Evolutionary conservation across 805 yeast species (phyloP).

Genomic region (Wickerhamomyces xylosicus): DNA sequence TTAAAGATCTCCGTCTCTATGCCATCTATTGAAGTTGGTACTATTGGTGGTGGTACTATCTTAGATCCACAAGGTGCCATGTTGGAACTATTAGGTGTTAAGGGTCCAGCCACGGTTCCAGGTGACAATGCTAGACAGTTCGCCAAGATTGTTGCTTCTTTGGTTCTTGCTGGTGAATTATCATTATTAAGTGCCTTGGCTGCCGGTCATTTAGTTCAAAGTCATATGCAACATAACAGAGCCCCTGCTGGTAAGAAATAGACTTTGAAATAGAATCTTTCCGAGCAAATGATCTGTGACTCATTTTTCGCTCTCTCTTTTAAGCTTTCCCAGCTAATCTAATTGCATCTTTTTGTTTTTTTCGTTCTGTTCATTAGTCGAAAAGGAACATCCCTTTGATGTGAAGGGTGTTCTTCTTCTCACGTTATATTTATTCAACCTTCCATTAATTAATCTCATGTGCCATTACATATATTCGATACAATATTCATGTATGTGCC

Average conservation of each 20-base stretch:
- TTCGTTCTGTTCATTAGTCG: too few relatives aligned
- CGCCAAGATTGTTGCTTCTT: constrained; percentile 87
- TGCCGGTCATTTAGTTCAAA: constrained; percentile 95
- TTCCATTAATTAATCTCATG: too few relatives aligned
- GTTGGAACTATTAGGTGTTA: constrained; percentile 88
- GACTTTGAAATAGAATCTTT: too few relatives aligned
- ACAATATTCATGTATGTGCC: too few relatives aligned
- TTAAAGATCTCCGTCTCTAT: constrained; percentile 91
- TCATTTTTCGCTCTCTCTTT: too few relatives aligned
- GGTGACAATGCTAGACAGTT: constrained; percentile 92
- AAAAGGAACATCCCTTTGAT: too few relatives aligned
- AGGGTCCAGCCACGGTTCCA: constrained; percentile 90
- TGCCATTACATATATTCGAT: too few relatives aligned
- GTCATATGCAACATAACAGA: constrained; percentile 95
- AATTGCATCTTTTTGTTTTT: too few relatives aligned
- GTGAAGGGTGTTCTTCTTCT: too few relatives aligned
- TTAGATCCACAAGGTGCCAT: constrained; percentile 95
- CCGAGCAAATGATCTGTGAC: too few relatives aligned
- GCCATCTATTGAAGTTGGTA: constrained; percentile 99
- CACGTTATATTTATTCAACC: too few relatives aligned
- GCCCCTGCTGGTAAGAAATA: constrained; percentile 18
- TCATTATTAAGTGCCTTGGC: constrained; percentile 94
- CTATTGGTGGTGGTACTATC: constrained; percentile 98
- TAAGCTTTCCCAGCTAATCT: too few relatives aligned
- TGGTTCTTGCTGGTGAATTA: constrained; percentile 92